Percentiles rank a stretch among this genome's conserved stretches.
phyloP scores from a whole-genome alignment of 192 early-diverging fungal genomes.

The Mortierella alpina region DNA sequence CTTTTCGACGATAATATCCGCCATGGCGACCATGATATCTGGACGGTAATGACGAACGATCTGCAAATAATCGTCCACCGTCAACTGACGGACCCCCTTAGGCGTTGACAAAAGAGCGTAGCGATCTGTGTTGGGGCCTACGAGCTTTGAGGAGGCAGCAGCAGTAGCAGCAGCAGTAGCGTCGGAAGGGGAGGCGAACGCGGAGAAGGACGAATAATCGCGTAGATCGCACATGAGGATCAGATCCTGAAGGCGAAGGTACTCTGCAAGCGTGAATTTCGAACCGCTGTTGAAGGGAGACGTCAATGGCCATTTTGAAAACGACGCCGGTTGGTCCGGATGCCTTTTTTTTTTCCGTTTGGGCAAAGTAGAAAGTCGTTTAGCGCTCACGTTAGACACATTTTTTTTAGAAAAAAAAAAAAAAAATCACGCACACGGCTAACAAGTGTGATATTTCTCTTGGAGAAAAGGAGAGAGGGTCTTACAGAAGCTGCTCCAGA shows the following conservation, averaged over 20 bases:
- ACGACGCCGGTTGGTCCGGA: constrained; percentile 27
- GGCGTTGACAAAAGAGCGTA: constrained; percentile 59
- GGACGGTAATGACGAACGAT: constrained; percentile 58
- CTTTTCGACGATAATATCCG: constrained; percentile 55
- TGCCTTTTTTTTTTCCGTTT: constrained; percentile 18
- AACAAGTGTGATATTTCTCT: background rate
- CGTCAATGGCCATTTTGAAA: constrained; percentile 29
- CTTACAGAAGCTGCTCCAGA: constrained; percentile 61
- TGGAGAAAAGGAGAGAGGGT: background rate
- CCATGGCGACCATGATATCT: constrained; percentile 56
- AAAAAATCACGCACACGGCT: background rate
- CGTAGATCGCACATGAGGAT: constrained; percentile 61
- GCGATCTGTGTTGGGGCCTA: constrained; percentile 60
- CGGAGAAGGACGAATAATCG: constrained; percentile 46
- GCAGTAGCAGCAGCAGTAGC: constrained; percentile 1
- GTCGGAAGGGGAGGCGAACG: background rate
- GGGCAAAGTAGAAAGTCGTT: no score
- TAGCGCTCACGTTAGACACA: background rate
- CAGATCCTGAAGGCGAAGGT: constrained; percentile 55
- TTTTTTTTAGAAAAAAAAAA: background rate
- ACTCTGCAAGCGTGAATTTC: constrained; percentile 48
- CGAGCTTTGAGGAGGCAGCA: background rate
- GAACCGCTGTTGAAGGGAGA: background rate
- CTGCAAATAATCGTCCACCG: constrained; percentile 53
- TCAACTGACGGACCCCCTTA: constrained; percentile 64